Conservation (phyloP, 306 rosid genomes). For the Begonia loranthoides region DNA sequence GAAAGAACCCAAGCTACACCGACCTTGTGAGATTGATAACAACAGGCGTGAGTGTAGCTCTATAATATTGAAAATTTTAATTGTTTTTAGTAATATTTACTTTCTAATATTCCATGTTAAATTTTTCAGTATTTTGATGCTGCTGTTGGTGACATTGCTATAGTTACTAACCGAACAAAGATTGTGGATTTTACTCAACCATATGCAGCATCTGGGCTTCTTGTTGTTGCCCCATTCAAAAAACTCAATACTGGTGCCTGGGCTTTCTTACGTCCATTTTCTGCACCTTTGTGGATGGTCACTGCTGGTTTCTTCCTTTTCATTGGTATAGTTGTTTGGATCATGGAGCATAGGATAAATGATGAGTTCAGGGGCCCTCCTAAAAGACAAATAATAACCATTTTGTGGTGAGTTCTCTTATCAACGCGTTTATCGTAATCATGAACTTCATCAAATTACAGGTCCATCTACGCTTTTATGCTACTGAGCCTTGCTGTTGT, state of each 20-base stretch:
- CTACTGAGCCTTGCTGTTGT: slow-evolving; percentile 8
- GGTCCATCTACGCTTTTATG: no score
- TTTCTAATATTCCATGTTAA: slow-evolving; percentile 13
- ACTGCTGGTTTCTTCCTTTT: slow-evolving; percentile 59
- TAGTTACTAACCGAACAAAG: slow-evolving; percentile 78
- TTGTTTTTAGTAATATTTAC: not conserved
- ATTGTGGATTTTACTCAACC: slow-evolving; percentile 87
- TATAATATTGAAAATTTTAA: slow-evolving; percentile 9
- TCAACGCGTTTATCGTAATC: not conserved
- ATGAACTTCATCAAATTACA: no score
- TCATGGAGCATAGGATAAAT: slow-evolving; percentile 79
- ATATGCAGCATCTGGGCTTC: slow-evolving; percentile 79
- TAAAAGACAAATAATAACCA: slow-evolving; percentile 56
- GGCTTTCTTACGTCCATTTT: slow-evolving; percentile 86
- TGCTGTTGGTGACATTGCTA: slow-evolving; percentile 79
- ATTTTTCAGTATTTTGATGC: slow-evolving; percentile 55
- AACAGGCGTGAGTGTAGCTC: slow-evolving; percentile 53
- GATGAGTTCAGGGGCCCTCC: slow-evolving; percentile 96
- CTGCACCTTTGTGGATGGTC: slow-evolving; percentile 66
- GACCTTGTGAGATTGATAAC: slow-evolving; percentile 46
- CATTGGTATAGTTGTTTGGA: slow-evolving; percentile 79
- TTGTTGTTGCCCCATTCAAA: slow-evolving; percentile 75
- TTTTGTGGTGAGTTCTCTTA: slow-evolving; percentile 74
- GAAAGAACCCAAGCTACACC: slow-evolving; percentile 56
- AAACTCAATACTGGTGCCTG: slow-evolving; percentile 69